These are phyloP conservation scores for Scheffersomyces cryptocercus DNA, from an alignment of 1,139 yeast species.

Conservation along the genomic window DNA sequence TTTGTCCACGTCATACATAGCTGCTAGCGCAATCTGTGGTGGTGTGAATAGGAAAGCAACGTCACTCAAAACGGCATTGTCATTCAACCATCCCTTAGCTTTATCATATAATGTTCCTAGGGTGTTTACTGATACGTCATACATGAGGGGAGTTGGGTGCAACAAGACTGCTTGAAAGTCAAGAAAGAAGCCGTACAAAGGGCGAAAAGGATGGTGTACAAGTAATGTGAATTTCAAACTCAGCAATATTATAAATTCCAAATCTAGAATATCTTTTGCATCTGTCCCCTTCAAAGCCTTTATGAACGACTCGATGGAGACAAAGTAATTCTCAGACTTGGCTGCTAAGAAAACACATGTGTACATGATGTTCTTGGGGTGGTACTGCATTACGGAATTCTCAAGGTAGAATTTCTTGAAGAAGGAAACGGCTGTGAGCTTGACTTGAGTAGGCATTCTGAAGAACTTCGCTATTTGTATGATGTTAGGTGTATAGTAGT, in stretches of 20 bases:
- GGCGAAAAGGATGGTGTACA: conserved; percentile 86
- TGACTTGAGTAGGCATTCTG: conserved; percentile 50
- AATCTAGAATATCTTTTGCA: conserved; percentile 65
- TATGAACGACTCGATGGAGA: conserved; percentile 81
- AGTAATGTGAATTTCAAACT: conserved; percentile 75
- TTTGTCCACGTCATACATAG: conserved; percentile 66
- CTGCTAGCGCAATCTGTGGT: conserved; percentile 92
- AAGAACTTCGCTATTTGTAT: conserved; percentile 52
- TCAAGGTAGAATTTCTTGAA: conserved; percentile 77
- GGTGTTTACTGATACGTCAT: conserved; percentile 42
- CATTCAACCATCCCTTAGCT: conserved; percentile 65
- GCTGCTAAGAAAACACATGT: conserved; percentile 92
- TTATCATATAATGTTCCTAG: conserved; percentile 63
- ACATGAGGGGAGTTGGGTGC: conserved; percentile 35
- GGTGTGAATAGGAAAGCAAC: conserved; percentile 81
- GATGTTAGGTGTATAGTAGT: conserved; percentile 71
- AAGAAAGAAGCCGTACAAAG: conserved; percentile 87
- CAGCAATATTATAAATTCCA: conserved; percentile 77
- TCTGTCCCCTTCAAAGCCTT: conserved; percentile 66
- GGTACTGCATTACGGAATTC: conserved; percentile 81
- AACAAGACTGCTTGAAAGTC: conserved; percentile 73
- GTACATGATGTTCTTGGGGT: conserved; percentile 79
- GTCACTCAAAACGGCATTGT: conserved; percentile 68
- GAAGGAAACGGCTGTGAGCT: conserved; percentile 84
- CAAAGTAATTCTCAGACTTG: conserved; percentile 87